Percentiles rank a stretch among this genome's conserved stretches.
phyloP scores from a whole-genome alignment of 371 early-diverging fungal species.

The Thermomucor indicae-seudaticae region DNA sequence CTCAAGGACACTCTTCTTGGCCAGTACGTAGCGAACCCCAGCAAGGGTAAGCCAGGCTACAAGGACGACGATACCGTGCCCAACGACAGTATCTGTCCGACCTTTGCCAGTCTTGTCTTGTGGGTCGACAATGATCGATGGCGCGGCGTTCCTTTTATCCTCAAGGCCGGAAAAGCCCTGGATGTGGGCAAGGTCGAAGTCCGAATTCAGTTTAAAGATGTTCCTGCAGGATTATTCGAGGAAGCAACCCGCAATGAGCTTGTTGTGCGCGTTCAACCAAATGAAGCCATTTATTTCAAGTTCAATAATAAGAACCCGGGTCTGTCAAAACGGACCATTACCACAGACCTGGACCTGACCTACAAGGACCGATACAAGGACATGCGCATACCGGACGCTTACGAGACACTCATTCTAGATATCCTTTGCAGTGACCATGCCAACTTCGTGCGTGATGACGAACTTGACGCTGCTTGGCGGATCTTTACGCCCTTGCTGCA shows the following conservation, averaged over 20 bases:
- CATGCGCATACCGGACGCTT: conserved; percentile 92
- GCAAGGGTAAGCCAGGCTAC: conserved; percentile 82
- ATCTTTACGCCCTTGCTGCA: conserved; percentile 96
- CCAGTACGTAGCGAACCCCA: conserved; percentile 84
- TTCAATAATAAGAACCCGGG: conserved; percentile 94
- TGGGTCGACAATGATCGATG: conserved; percentile 93
- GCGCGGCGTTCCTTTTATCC: conserved; percentile 95
- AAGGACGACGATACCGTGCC: conserved; percentile 86
- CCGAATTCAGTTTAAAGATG: conserved; percentile 93
- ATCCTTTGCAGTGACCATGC: conserved; percentile 87
- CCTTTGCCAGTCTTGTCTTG: conserved; percentile 87
- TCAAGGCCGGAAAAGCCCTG: conserved; percentile 96
- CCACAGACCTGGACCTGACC: conserved; percentile 89
- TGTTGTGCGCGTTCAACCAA: conserved; percentile 93
- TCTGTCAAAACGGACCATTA: conserved; percentile 59
- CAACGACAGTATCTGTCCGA: conserved; percentile 79
- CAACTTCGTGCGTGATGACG: conserved; percentile 97
- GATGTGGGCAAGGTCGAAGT: conserved; percentile 92
- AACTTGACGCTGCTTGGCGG: conserved; percentile 94
- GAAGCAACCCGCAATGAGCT: conserved; percentile 88
- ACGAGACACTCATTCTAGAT: conserved; percentile 91
- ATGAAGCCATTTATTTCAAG: conserved; percentile 97
- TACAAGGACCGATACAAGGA: conserved; percentile 85
- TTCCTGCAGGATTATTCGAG: conserved; percentile 71
- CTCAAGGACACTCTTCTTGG: conserved; percentile 82